Evolutionary conservation across 2,329 filamentous ascomycete genomes (phyloP).

Genomic region (Venturia nashicola): DNA sequence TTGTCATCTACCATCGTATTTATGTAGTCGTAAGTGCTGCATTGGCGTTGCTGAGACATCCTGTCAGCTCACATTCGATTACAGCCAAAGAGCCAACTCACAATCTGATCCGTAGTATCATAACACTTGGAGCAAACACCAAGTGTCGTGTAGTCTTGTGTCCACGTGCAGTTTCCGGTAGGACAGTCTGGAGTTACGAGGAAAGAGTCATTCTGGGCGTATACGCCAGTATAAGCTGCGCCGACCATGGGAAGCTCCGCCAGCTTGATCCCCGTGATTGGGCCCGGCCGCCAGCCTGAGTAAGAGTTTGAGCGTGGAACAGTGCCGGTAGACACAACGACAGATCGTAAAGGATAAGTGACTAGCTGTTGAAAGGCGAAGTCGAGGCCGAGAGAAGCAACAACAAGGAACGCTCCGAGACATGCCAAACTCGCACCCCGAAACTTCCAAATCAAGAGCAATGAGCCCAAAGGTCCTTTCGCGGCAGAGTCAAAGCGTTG

Average conservation of each 20-base stretch:
- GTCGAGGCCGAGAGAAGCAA: slow-evolving; percentile 8
- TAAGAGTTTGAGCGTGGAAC: slow-evolving; percentile 6
- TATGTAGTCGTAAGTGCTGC: neutral
- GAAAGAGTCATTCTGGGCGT: neutral
- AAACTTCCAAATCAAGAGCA: slow-evolving; percentile 3
- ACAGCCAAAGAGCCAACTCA: neutral
- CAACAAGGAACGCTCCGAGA: slow-evolving; percentile 3
- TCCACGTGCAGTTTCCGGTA: slow-evolving; percentile 12
- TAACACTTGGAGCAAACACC: slow-evolving; percentile 10
- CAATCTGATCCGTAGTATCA: slow-evolving; percentile 8
- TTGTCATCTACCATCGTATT: neutral
- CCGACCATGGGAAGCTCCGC: slow-evolving; percentile 2
- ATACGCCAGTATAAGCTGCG: neutral
- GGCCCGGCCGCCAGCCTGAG: neutral
- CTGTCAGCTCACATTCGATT: neutral
- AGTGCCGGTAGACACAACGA: neutral
- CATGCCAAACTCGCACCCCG: slow-evolving; percentile 1
- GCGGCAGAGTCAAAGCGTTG: slow-evolving; percentile 20
- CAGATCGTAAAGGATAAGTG: slow-evolving; percentile 4
- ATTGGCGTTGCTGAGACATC: neutral
- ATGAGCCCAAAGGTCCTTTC: slow-evolving; percentile 3
- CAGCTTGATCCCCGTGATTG: neutral
- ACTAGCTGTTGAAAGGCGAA: slow-evolving; percentile 7
- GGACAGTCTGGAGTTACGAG: slow-evolving; percentile 8
- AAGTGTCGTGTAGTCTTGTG: slow-evolving; percentile 8